Evolutionary conservation across 2,329 filamentous ascomycete species (phyloP), one percentile per base, ranked within the genome.

Genomic region (Elsinoe perseae): DNA sequence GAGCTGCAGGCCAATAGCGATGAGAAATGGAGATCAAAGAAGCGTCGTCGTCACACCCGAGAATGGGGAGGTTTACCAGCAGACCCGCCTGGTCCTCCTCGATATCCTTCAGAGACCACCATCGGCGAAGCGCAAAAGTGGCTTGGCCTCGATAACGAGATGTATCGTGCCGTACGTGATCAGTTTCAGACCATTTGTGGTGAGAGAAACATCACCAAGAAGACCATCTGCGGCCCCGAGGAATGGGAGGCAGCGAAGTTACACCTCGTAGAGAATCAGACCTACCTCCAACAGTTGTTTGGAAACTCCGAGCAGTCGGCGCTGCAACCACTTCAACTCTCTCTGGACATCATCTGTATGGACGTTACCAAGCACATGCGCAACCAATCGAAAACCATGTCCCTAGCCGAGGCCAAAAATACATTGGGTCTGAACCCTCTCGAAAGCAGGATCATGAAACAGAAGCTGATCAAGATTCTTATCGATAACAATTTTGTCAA

Each of bases 301-400:
- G 82, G 78, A 72, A 69, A 72, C 34, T 69, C 76, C 5, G 77
- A 81, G 42, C 77, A 80, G 23, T 77, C 79, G 2, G 75, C 83
- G 20, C 69, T 80, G 14, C 82, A 86, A 42, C 74, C 77, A 40
- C 87, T 84, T 66, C 78, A 78, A 34, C 75, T 89, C 44, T 86
- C 87, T 0, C 73, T 95, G 4, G 88, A 95, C 66, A 80, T 89
- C 44, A 84, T 95, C 21, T 90, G 86, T 65, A 85, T 82, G 25
- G 87, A 92, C 70, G 86, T 92, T 27, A 91, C 87, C 1, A 93
- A 93, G 70, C 77, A 86, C 18, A 84, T 91, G 75, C 81, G 88
- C 64, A 81, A 74, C 10, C 67, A 82, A 57, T 80, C 83, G 50
- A 78, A 76, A 30, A 76, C 80, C n/a, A 83, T 92, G 78, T 84